These are phyloP conservation scores for Lanzia echinophila DNA, from an alignment of 2,329 filamentous ascomycete genomes.

Conservation along the genomic window DNA sequence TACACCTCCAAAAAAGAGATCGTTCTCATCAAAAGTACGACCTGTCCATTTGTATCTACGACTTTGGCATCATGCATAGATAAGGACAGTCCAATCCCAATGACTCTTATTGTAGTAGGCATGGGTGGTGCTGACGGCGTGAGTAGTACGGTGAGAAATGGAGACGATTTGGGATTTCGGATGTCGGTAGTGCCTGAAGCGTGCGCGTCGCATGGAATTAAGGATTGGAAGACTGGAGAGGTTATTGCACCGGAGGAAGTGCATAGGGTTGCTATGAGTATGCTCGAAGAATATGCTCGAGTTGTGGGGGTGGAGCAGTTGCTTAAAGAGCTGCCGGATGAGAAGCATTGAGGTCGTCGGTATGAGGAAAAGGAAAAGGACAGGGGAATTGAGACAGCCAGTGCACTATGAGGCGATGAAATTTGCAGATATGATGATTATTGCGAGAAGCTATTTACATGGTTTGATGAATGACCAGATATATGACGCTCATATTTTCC, in stretches of 20 bases:
- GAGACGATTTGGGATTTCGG: conserved; percentile 18
- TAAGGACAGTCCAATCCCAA: too few species aligned
- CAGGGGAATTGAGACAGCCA: too few species aligned
- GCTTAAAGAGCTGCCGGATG: neutral
- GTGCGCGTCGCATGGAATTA: conserved; percentile 16
- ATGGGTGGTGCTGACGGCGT: conserved; percentile 23
- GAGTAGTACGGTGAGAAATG: conserved; percentile 19
- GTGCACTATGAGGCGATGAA: too few species aligned
- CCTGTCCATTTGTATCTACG: conserved; percentile 17
- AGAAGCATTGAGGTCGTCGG: neutral
- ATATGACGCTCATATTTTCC: too few species aligned
- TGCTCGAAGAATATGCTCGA: neutral
- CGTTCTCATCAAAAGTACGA: conserved; percentile 17
- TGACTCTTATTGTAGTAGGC: conserved; percentile 19
- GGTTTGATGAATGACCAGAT: too few species aligned
- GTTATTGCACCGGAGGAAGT: neutral
- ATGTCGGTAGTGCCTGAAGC: conserved; percentile 22
- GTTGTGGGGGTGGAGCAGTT: neutral
- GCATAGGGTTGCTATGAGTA: neutral
- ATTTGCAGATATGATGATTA: too few species aligned
- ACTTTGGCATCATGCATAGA: too few species aligned
- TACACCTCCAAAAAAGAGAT: conserved; percentile 13
- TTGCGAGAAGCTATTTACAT: too few species aligned
- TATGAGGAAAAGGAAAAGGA: too few species aligned
- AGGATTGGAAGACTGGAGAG: neutral